phyloP scores from a whole-genome alignment of 148 eudicot genomes.

The Heliosperma pusillum region DNA sequence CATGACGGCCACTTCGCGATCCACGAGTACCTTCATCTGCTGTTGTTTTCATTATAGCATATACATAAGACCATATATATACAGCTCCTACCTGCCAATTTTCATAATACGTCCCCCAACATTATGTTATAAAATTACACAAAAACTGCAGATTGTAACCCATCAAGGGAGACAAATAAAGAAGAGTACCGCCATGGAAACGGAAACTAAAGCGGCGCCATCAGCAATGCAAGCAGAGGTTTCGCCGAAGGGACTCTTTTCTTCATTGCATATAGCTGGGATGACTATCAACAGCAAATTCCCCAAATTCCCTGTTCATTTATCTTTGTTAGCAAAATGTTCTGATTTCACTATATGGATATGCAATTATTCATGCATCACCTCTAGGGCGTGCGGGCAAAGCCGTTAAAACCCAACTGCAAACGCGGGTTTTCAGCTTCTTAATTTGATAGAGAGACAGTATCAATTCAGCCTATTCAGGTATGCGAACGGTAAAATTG shows the following conservation, averaged over 20 bases:
- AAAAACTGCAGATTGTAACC: too few species aligned
- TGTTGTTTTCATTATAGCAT: slow-evolving; percentile 44
- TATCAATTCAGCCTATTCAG: too few species aligned
- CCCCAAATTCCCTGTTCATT: slow-evolving; percentile 54
- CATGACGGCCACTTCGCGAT: slow-evolving; percentile 13
- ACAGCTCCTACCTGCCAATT: slow-evolving; percentile 49
- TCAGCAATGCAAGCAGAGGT: slow-evolving; percentile 33
- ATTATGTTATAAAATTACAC: neutral
- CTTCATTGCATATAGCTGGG: slow-evolving; percentile 60
- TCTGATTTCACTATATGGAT: too few species aligned
- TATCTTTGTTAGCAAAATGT: neutral
- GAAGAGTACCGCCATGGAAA: slow-evolving; percentile 33
- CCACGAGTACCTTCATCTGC: slow-evolving; percentile 24
- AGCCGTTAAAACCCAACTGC: neutral
- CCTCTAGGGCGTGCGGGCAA: neutral
- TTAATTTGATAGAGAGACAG: too few species aligned
- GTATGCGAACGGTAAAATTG: too few species aligned
- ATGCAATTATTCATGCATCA: too few species aligned
- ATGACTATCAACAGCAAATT: slow-evolving; percentile 55
- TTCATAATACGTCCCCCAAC: neutral
- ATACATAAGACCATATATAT: slow-evolving; percentile 53
- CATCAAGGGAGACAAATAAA: neutral
- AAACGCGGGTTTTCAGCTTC: too few species aligned
- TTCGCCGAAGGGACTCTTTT: slow-evolving; percentile 56
- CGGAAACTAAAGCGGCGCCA: slow-evolving; percentile 48